Base-by-base conservation (phyloP, 371 early-diverging fungal genomes). In the Apophysomyces elegans region DNA sequence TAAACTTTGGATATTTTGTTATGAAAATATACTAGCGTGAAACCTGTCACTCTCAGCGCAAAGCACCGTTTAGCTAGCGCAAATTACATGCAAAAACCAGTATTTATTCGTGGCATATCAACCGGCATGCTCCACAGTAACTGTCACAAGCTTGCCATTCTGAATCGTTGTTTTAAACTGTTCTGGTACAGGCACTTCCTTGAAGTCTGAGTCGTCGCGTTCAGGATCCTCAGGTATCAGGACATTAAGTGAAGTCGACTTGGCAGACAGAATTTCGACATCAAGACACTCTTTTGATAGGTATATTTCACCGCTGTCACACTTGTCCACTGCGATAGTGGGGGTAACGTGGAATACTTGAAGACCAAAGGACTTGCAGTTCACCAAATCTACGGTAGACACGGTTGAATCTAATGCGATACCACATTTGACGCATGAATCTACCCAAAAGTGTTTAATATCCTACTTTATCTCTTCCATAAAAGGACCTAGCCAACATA, bases 261-360 rank as follows among this genome's bases (percentile, higher is more conserved):
- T 98, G 35, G 96, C 92, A 2, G 96, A 93, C 67, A 96, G 80
- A 39, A 98, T 90, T 74, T 96, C 95, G 1, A 90, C 87, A 46
- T 89, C 92, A 57, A 89, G 54, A 43, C 91, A 88, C 4, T 87
- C 89, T 66, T 88, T 84, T 18, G 93, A 90, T 37, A 98, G 71
- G 72, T 90, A 98, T 26, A 98, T 80, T 69, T 94, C 91, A 63
- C 91, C 88, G 21, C 96, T 91, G 77, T 98, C 98, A 18, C 94
- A 91, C 79, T 97, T 98, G 77, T 98, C 97, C 45, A 98, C 78
- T 39, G 86, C 88, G 58, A 95, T 87, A 4, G 95, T 94, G 0
- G 98, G 97, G 5, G 89, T 91, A 0, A 79, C 81, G 45, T 92
- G 90, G 45, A 91, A 88, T n/a, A 96, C 83, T 72, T 98, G 99